phyloP scores from a whole-genome alignment of 805 yeast genomes.

The Yarrowia osloensis region DNA sequence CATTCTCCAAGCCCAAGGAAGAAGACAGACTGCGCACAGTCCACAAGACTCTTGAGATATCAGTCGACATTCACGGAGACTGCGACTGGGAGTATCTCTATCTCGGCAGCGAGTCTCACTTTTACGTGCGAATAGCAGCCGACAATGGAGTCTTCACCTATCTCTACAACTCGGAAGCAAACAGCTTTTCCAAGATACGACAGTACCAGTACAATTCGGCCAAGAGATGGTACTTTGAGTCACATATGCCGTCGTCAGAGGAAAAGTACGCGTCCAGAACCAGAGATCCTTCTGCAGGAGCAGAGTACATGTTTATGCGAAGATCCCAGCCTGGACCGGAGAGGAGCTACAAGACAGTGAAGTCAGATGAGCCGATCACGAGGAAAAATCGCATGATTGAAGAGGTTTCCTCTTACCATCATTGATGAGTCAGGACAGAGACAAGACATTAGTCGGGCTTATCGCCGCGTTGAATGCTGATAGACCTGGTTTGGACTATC shows the following conservation, averaged over 20 bases:
- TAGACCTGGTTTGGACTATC: too few relatives aligned
- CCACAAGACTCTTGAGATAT: neutral
- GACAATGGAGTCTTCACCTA: neutral
- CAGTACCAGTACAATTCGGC: neutral
- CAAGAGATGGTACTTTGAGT: neutral
- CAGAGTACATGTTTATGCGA: neutral
- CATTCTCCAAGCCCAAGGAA: neutral
- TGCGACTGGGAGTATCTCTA: slow-evolving; percentile 1
- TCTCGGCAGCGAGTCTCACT: neutral
- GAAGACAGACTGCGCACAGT: neutral
- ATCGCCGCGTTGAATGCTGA: too few relatives aligned
- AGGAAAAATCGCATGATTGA: neutral
- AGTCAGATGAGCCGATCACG: neutral
- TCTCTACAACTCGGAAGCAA: neutral
- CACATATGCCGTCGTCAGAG: neutral
- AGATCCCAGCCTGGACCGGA: neutral
- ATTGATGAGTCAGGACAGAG: too few relatives aligned
- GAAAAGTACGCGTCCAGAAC: neutral
- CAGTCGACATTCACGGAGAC: neutral
- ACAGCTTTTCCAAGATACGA: neutral
- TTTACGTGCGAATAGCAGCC: neutral
- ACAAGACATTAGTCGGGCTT: too few relatives aligned
- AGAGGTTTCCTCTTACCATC: neutral
- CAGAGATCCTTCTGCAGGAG: neutral
- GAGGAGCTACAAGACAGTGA: too few relatives aligned